These are phyloP conservation scores for Atractiella rhizophila DNA, from an alignment of 768 basidiomycete species.

Conservation along the genomic window DNA sequence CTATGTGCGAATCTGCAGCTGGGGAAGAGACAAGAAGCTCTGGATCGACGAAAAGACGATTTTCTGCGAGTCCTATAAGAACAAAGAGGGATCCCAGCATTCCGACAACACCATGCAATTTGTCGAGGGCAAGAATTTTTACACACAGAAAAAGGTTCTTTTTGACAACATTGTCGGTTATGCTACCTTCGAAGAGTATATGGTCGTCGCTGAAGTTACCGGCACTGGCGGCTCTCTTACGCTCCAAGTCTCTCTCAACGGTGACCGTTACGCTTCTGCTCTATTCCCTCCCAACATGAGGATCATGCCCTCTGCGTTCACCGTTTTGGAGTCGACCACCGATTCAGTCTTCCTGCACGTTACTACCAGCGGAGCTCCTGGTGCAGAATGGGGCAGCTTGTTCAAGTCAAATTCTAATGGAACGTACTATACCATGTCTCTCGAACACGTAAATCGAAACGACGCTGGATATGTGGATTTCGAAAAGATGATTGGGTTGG, in stretches of 20 bases:
- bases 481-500: constrained; percentile 86
- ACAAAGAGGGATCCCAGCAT: constrained; percentile 57
- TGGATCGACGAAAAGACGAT: constrained; percentile 66
- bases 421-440: constrained; percentile 72
- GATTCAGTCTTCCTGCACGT: constrained; percentile 82
- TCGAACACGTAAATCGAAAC: constrained; percentile 76
- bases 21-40: constrained; percentile 58
- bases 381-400: constrained; percentile 66
- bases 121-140: constrained; percentile 51
- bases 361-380: constrained; percentile 55
- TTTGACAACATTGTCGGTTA: constrained; percentile 82
- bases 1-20: constrained; percentile 75
- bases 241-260: constrained; percentile 75
- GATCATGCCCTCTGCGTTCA: constrained; percentile 76
- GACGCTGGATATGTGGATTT: constrained; percentile 72
- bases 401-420: constrained; percentile 95
- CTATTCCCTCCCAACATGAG: constrained; percentile 74
- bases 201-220: constrained; percentile 76
- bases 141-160: constrained; percentile 39
- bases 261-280: constrained; percentile 55
- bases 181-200: constrained; percentile 85
- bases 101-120: constrained; percentile 41
- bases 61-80: constrained; percentile 62
- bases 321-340: constrained; percentile 78
- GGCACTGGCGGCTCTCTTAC: constrained; percentile 30